Evolutionary conservation across 352 stramenopile genomes (phyloP).

Genomic region (Pythium phragmitis): DNA sequence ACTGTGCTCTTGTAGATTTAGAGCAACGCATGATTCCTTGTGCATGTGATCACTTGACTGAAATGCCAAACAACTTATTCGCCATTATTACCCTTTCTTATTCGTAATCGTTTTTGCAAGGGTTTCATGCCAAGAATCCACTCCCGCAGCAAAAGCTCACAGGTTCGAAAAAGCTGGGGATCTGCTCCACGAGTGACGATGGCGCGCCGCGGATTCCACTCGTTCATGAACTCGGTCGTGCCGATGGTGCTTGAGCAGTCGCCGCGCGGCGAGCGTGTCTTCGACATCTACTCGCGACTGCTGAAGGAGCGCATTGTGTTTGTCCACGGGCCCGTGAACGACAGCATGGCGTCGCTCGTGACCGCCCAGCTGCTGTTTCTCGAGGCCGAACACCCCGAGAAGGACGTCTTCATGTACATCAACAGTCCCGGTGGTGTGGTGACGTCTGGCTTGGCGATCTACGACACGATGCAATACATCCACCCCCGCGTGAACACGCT

Average conservation of each 20-base stretch:
- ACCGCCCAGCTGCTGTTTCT: slow-evolving; percentile 93
- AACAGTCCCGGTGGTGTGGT: slow-evolving; percentile 97
- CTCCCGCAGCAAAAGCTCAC: background rate
- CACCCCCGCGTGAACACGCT: slow-evolving; percentile 97
- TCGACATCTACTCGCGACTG: slow-evolving; percentile 98
- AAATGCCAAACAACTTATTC: background rate
- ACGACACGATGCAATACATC: slow-evolving; percentile 99
- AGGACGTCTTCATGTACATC: slow-evolving; percentile 99
- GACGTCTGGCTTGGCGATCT: slow-evolving; percentile 97
- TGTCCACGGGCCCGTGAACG: slow-evolving; percentile 93
- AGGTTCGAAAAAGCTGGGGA: background rate
- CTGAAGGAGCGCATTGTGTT: slow-evolving; percentile 98
- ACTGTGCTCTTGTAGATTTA: slow-evolving; percentile 15
- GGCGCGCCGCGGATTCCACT: slow-evolving; percentile 47
- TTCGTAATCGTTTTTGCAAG: slow-evolving; percentile 18
- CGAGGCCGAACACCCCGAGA: slow-evolving; percentile 94
- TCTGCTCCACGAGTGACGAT: background rate
- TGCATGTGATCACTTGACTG: background rate
- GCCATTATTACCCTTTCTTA: background rate
- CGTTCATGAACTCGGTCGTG: slow-evolving; percentile 73
- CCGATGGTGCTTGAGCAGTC: slow-evolving; percentile 95
- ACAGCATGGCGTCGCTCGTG: slow-evolving; percentile 82
- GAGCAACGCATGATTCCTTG: slow-evolving; percentile 1
- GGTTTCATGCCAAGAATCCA: background rate
- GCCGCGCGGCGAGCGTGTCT: slow-evolving; percentile 92